Conservation (phyloP, 169 alveolate species). For the Perkinsus olseni region DNA sequence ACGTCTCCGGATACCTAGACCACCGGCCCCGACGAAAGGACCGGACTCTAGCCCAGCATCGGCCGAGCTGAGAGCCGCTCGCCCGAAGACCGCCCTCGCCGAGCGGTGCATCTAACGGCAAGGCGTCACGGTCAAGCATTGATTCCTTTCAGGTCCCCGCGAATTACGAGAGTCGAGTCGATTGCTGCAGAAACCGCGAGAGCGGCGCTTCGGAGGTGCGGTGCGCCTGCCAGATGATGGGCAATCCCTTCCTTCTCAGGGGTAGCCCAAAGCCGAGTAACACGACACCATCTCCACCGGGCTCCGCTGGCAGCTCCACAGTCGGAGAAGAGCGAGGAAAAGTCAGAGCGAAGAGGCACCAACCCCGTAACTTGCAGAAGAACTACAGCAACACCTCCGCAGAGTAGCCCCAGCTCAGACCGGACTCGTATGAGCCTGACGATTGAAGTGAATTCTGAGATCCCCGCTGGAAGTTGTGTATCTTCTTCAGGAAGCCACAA, state of each 20-base stretch:
- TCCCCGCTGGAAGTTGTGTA: too few species aligned
- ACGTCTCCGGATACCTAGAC: not conserved
- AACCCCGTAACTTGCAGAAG: not conserved
- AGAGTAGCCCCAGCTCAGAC: too few species aligned
- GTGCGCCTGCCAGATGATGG: not conserved
- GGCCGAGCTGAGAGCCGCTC: not conserved
- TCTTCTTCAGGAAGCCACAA: not conserved
- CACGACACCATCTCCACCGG: not conserved
- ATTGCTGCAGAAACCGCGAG: too few species aligned
- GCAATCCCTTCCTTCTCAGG: not conserved
- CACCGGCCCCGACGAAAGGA: not conserved
- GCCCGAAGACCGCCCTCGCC: not conserved
- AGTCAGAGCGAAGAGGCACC: not conserved
- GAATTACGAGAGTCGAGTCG: not conserved
- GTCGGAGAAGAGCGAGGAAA: not conserved
- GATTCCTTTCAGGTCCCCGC: not conserved
- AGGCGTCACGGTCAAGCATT: not conserved
- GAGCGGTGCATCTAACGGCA: not conserved
- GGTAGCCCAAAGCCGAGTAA: not conserved
- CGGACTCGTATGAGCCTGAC: too few species aligned
- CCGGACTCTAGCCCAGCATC: not conserved
- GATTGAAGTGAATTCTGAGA: too few species aligned
- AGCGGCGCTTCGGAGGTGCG: too few species aligned
- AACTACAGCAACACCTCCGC: not conserved
- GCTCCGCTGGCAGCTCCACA: not conserved